phyloP scores from a whole-genome alignment of 345 rosid genomes.

The Hibiscus tridactylites region DNA sequence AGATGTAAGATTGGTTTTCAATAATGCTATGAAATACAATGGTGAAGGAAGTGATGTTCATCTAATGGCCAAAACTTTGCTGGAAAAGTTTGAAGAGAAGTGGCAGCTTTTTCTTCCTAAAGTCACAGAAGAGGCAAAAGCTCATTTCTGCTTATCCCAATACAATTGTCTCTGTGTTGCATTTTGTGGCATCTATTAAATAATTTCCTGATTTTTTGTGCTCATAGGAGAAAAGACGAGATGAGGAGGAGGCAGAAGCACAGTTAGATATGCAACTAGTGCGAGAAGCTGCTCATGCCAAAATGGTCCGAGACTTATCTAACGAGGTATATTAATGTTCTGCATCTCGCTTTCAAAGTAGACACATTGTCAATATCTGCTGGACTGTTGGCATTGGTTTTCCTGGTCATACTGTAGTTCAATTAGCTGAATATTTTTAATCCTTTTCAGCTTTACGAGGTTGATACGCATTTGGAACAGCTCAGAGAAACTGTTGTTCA shows the following conservation, averaged over 20 bases:
- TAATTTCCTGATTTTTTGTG: neutral
- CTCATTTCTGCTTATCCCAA: neutral
- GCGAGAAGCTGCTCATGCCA: constrained; percentile 68
- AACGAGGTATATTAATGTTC: constrained; percentile 38
- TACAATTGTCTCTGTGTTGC: neutral
- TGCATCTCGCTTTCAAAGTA: neutral
- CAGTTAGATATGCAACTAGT: constrained; percentile 57
- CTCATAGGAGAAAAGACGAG: constrained; percentile 59
- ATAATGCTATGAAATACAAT: constrained; percentile 90
- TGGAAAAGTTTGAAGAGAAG: constrained; percentile 77
- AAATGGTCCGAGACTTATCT: constrained; percentile 57
- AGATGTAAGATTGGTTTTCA: constrained; percentile 76
- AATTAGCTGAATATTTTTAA: neutral
- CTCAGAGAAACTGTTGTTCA: constrained; percentile 56
- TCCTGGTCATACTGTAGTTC: neutral
- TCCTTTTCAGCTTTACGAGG: constrained; percentile 50
- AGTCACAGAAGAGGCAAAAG: constrained; percentile 69
- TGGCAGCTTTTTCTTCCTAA: constrained; percentile 67
- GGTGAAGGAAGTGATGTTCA: constrained; percentile 63
- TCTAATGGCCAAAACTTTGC: constrained; percentile 75
- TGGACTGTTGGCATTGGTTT: constrained; percentile 2
- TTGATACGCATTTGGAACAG: constrained; percentile 56
- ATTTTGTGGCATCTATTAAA: constrained; percentile 5
- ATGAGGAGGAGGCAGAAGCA: constrained; percentile 47
- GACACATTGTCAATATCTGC: neutral